phyloP scores from a whole-genome alignment of 169 alveolate genomes.

The Plasmodium reichenowi region DNA sequence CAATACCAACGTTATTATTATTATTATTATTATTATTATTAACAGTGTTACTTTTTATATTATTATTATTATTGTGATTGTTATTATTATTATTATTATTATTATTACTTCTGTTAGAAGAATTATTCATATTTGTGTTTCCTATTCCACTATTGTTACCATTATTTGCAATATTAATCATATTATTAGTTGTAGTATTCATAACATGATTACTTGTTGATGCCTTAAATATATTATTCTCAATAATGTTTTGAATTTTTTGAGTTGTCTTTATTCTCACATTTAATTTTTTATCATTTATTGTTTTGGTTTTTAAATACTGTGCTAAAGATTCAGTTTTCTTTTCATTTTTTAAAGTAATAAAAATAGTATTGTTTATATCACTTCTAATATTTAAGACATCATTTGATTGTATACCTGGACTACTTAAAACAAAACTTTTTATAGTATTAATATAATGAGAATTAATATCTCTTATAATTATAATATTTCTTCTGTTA shows the following conservation, averaged over 20 bases:
- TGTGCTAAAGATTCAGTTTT: slow-evolving; percentile 70
- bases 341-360: slow-evolving; percentile 68
- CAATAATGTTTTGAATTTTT: slow-evolving; percentile 63
- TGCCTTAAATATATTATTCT: slow-evolving; percentile 57
- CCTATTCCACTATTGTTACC: not conserved
- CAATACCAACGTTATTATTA: not conserved
- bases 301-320: slow-evolving; percentile 63
- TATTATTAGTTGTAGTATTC: slow-evolving; percentile 9
- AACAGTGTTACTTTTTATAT: not conserved
- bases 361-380: slow-evolving; percentile 71
- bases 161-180: not conserved
- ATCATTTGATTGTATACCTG: slow-evolving; percentile 50
- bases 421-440: slow-evolving; percentile 32
- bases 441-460: slow-evolving; percentile 55
- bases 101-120: not conserved
- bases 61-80: not conserved
- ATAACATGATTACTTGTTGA: not conserved
- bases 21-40: not conserved
- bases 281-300: slow-evolving; percentile 58
- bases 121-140: not conserved
- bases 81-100: slow-evolving; percentile 2
- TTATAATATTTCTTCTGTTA: slow-evolving; percentile 61
- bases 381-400: slow-evolving; percentile 54
- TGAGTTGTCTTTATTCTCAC: slow-evolving; percentile 70
- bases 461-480: slow-evolving; percentile 60